Conservation (phyloP, 148 eudicot genomes). For the Nyssa sinensis region DNA sequence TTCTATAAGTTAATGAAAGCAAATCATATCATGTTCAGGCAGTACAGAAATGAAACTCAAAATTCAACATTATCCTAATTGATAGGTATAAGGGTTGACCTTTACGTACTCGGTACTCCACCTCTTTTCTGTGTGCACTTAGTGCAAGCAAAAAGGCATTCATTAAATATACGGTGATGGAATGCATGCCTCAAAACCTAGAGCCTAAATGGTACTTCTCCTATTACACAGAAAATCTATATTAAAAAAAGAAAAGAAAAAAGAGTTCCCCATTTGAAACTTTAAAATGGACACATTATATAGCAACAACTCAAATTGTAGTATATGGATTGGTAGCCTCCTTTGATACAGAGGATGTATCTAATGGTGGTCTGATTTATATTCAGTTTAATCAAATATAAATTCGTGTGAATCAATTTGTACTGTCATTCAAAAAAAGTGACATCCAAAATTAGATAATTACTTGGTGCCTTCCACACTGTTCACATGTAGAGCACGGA, state of each 20-base stretch:
- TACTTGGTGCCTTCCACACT: conserved; percentile 96
- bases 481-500: conserved; percentile 85
- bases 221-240: background rate
- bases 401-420: background rate
- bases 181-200: background rate
- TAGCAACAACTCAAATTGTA: background rate
- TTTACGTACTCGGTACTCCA: background rate
- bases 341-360: background rate
- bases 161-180: background rate
- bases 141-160: too few species aligned
- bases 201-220: background rate
- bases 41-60: background rate
- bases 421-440: background rate
- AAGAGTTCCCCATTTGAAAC: background rate
- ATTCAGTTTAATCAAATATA: background rate
- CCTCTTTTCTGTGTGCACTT: too few species aligned
- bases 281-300: background rate
- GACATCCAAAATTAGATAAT: conserved; percentile 1
- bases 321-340: too few species aligned
- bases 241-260: too few species aligned
- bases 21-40: background rate
- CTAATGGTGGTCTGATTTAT: background rate
- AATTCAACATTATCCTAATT: background rate
- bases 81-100: background rate
- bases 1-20: background rate